Conservation (phyloP, 2,329 filamentous ascomycete genomes). For the Leptodontidium sp. region DNA sequence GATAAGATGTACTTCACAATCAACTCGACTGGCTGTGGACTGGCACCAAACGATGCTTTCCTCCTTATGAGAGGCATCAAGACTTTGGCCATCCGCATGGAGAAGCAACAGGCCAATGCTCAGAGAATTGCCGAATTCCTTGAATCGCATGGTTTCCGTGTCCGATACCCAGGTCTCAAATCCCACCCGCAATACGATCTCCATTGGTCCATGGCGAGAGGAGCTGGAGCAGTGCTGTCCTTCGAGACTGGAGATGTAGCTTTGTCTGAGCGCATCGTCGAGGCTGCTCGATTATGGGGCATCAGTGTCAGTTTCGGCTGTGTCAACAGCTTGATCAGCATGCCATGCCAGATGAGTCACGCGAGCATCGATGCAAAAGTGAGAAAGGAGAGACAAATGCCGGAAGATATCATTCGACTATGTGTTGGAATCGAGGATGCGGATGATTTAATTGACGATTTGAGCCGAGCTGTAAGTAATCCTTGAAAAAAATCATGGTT, state of each 20-base stretch:
- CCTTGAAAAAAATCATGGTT: constrained; percentile 9
- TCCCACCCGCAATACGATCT: constrained; percentile 97
- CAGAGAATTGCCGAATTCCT: constrained; percentile 92
- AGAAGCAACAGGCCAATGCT: constrained; percentile 95
- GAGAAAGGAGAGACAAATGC: constrained; percentile 85
- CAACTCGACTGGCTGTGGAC: constrained; percentile 92
- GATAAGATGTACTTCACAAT: constrained; percentile 97
- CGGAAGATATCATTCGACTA: constrained; percentile 93
- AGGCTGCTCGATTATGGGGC: constrained; percentile 88
- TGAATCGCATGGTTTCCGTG: constrained; percentile 89
- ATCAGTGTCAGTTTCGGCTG: constrained; percentile 98
- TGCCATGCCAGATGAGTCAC: constrained; percentile 99
- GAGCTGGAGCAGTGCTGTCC: constrained; percentile 90
- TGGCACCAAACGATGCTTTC: constrained; percentile 96
- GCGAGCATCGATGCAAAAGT: constrained; percentile 98
- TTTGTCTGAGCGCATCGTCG: constrained; percentile 91
- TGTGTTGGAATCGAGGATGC: constrained; percentile 97
- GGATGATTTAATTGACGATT: constrained; percentile 90
- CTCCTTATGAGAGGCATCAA: constrained; percentile 95
- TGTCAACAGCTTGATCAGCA: constrained; percentile 97
- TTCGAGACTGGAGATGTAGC: constrained; percentile 92
- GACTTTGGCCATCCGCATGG: constrained; percentile 96
- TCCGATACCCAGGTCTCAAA: constrained; percentile 92
- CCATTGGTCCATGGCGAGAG: constrained; percentile 94
- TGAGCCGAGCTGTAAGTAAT: constrained; percentile 83